Percentiles rank a stretch among this genome's conserved stretches.
Conservation (phyloP, 2,329 filamentous ascomycete species). For the Fusarium buxicola region DNA sequence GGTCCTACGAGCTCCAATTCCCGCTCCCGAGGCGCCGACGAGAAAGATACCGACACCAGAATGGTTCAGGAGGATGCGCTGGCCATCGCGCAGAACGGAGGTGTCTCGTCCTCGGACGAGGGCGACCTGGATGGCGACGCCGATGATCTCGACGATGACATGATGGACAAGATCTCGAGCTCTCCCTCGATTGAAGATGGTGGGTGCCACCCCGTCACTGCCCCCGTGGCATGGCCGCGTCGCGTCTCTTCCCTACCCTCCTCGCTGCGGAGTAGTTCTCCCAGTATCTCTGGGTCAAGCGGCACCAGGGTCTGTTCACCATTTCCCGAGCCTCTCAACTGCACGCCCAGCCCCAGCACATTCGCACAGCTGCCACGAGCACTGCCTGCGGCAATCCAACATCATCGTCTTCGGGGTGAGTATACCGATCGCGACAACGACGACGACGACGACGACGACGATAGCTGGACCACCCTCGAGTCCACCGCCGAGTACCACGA, state of each 20-base stretch:
- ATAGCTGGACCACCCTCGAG: constrained; percentile 17
- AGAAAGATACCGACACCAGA: constrained; percentile 38
- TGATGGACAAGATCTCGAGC: constrained; percentile 99
- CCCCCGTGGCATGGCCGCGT: constrained; percentile 56
- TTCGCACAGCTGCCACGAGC: constrained; percentile 33
- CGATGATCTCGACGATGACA: constrained; percentile 85
- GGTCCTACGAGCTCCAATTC: constrained; percentile 50
- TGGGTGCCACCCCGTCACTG: constrained; percentile 71
- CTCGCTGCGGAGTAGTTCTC: constrained; percentile 49
- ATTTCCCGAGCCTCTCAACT: constrained; percentile 55
- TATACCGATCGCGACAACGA: constrained; percentile 52
- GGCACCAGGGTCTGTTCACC: constrained; percentile 51
- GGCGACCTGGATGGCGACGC: constrained; percentile 76
- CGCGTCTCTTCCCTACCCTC: constrained; percentile 57
- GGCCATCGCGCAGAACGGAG: constrained; percentile 72
- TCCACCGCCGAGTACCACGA: constrained; percentile 27
- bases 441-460: constrained; percentile 31
- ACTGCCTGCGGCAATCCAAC: constrained; percentile 26
- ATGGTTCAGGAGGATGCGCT: constrained; percentile 67
- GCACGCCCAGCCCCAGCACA: constrained; percentile 36
- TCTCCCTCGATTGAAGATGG: constrained; percentile 99
- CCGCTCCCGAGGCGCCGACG: constrained; percentile 24
- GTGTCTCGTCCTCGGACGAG: constrained; percentile 65
- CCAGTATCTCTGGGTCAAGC: constrained; percentile 39
- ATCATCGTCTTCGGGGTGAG: constrained; percentile 65